A percentile compares a stretch with the other conserved stretches of the same genome.
These are phyloP conservation scores for Prunus kanzakura DNA, from an alignment of 306 rosid genomes.

Conservation along the genomic window DNA sequence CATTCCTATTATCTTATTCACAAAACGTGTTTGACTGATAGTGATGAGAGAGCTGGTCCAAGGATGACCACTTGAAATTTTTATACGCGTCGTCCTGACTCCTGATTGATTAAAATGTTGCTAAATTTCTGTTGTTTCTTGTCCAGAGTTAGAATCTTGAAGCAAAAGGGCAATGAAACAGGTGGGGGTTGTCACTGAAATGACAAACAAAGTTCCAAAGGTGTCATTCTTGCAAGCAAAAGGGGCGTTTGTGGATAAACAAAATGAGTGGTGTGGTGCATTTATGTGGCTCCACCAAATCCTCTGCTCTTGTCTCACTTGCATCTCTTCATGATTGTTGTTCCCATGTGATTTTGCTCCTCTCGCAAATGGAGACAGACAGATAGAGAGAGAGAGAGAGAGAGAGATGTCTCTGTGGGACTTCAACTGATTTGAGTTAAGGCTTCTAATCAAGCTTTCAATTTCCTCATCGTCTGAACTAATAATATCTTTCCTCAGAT, in stretches of 20 bases:
- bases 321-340: constrained; percentile 70
- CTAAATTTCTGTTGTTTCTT: neutral
- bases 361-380: neutral
- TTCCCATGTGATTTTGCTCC: constrained; percentile 98
- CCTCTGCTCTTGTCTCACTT: constrained; percentile 97
- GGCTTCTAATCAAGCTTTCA: neutral
- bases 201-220: constrained; percentile 35
- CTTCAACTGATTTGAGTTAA: neutral
- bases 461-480: neutral
- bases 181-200: constrained; percentile 29
- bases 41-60: neutral
- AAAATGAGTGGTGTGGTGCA: constrained; percentile 65
- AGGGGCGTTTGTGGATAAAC: constrained; percentile 40
- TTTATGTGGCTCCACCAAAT: constrained; percentile 90
- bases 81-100: neutral
- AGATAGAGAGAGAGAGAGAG: too few species aligned
- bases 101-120: neutral
- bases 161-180: constrained; percentile 16
- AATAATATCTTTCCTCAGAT: neutral
- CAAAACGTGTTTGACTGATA: neutral
- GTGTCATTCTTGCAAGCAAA: constrained; percentile 25
- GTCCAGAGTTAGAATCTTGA: neutral
- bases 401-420: neutral
- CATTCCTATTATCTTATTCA: neutral
- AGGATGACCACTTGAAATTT: neutral